phyloP scores from a whole-genome alignment of 305 asterid genomes.

The Fraxinus ornus region DNA sequence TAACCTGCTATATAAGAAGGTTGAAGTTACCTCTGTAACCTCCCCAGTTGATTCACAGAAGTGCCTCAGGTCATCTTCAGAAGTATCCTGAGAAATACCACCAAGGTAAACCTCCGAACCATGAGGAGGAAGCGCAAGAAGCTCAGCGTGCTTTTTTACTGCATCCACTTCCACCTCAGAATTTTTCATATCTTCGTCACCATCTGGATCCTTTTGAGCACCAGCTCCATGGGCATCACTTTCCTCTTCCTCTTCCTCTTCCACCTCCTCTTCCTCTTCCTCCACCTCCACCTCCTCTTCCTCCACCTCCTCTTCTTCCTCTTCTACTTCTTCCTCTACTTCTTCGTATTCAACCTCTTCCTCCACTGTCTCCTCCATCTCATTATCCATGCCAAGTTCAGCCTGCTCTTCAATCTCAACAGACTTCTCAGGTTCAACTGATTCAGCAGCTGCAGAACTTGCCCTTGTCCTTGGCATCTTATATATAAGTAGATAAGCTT shows the following conservation, averaged over 20 bases:
- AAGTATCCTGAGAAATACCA: constrained; percentile 65
- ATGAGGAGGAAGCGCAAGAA: constrained; percentile 91
- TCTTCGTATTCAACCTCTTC: constrained; percentile 90
- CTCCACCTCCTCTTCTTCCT: constrained; percentile 70
- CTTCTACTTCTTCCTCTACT: constrained; percentile 83
- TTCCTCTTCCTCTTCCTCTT: constrained; percentile 46
- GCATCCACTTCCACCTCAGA: constrained; percentile 44
- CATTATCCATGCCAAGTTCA: constrained; percentile 58
- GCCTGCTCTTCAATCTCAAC: constrained; percentile 73
- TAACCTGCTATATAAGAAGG: background rate
- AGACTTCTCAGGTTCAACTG: constrained; percentile 58
- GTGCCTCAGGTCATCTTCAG: constrained; percentile 70
- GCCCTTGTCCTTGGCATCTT: constrained; percentile 88
- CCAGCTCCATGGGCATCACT: constrained; percentile 27
- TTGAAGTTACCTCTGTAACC: constrained; percentile 71
- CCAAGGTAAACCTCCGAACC: constrained; percentile 96
- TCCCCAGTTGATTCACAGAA: constrained; percentile 81
- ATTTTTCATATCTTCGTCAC: constrained; percentile 54
- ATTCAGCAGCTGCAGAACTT: constrained; percentile 49
- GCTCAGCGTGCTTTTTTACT: constrained; percentile 64
- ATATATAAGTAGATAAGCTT: constrained; percentile 52
- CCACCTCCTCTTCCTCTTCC: constrained; percentile 63
- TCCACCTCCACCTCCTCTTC: constrained; percentile 60
- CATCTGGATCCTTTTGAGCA: constrained; percentile 35
- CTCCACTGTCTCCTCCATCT: constrained; percentile 56